phyloP scores from a whole-genome alignment of 2,329 filamentous ascomycete species.

The Colletotrichum lupini region DNA sequence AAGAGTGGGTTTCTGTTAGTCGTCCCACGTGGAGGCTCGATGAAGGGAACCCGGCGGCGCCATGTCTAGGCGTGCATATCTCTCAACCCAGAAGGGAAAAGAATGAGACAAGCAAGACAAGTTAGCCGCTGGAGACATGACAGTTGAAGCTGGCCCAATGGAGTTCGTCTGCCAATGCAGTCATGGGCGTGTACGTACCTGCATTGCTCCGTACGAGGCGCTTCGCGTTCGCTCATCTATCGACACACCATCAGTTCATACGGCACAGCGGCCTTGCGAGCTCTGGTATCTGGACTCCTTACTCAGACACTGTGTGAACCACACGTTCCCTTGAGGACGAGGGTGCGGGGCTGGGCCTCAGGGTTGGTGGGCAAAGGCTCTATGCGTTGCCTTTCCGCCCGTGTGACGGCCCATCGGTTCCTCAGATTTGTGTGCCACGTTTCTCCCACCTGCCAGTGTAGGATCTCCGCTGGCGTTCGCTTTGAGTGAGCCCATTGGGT shows the following conservation, averaged over 20 bases:
- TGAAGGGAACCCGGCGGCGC: constrained; percentile 22
- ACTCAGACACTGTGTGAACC: neutral
- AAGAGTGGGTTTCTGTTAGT: constrained; percentile 18
- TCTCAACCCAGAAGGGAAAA: constrained; percentile 3
- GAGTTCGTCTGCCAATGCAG: neutral
- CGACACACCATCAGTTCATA: neutral
- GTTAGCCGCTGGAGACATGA: neutral
- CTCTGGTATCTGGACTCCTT: neutral
- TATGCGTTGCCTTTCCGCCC: constrained; percentile 15
- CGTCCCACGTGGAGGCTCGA: constrained; percentile 33
- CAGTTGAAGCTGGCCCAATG: neutral
- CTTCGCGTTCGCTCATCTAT: neutral
- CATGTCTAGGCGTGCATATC: constrained; percentile 4
- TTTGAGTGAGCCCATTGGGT: constrained; percentile 8
- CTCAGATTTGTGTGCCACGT: constrained; percentile 34
- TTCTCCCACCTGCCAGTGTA: constrained; percentile 34
- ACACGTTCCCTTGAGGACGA: constrained; percentile 1
- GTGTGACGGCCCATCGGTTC: constrained; percentile 34
- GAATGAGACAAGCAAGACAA: constrained; percentile 1
- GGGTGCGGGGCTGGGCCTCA: constrained; percentile 4
- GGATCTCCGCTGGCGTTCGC: constrained; percentile 27
- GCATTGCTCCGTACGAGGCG: neutral
- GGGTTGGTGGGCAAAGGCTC: constrained; percentile 29
- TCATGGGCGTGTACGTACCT: neutral
- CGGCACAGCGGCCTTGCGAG: neutral